A percentile compares a stretch with the other conserved stretches of the same genome.
Evolutionary conservation across 192 early-diverging fungal genomes (phyloP).

Genomic region (Coemansia sp.): DNA sequence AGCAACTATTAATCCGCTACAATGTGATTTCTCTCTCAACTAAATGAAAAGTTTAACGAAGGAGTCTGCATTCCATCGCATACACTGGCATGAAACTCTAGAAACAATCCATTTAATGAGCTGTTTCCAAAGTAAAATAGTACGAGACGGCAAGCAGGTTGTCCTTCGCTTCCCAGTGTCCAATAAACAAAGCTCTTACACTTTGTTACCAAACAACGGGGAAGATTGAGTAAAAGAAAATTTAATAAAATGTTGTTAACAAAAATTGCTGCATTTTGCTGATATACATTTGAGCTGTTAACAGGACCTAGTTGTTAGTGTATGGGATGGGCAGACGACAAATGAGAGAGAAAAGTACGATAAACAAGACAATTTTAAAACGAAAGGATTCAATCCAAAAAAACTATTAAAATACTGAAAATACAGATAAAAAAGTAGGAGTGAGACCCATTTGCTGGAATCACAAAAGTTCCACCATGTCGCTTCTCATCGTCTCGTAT

Average conservation of each 20-base stretch:
- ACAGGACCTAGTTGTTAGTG: neutral
- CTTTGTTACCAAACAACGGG: no score
- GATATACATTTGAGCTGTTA: neutral
- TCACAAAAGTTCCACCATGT: no score
- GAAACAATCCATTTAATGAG: neutral
- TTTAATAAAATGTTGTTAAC: neutral
- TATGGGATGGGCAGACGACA: neutral
- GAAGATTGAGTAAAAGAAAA: neutral
- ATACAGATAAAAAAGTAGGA: constrained; percentile 5
- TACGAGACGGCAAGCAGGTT: constrained; percentile 15
- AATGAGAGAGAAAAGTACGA: neutral
- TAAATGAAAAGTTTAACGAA: constrained; percentile 1
- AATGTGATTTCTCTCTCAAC: constrained; percentile 14
- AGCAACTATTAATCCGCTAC: constrained; percentile 25
- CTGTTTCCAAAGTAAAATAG: neutral
- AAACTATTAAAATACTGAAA: neutral
- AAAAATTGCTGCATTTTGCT: neutral
- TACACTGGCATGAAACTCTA: constrained; percentile 7
- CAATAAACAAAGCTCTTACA: neutral
- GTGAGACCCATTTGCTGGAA: neutral
- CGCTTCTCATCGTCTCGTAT: no score
- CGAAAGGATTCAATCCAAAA: neutral
- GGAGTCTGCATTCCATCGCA: constrained; percentile 6
- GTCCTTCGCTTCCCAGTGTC: constrained; percentile 2
- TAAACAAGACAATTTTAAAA: no score